These are phyloP conservation scores for Shiraia sp. DNA, from an alignment of 2,329 filamentous ascomycete species.

Conservation along the genomic window DNA sequence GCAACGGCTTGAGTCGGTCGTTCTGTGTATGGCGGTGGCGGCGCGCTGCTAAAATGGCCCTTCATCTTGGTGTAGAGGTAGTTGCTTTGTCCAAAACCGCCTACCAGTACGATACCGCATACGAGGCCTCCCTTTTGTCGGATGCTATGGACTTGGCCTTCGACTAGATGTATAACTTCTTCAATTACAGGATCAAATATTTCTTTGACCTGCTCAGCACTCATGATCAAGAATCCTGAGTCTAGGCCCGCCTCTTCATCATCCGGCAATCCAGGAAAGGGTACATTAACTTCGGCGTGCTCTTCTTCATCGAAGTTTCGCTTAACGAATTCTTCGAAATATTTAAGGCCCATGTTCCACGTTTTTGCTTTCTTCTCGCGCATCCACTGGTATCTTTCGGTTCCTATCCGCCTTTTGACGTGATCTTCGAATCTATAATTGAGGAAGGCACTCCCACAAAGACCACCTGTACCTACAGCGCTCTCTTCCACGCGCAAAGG, in stretches of 20 bases:
- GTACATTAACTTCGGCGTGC: constrained; percentile 75
- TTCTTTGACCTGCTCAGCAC: constrained; percentile 68
- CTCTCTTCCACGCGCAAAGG: constrained; percentile 77
- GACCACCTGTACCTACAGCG: constrained; percentile 75
- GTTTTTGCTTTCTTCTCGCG: constrained; percentile 76
- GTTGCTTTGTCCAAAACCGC: constrained; percentile 79
- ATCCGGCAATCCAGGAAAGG: constrained; percentile 75
- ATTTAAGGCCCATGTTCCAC: constrained; percentile 72
- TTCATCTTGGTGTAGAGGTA: constrained; percentile 73
- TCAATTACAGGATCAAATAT: constrained; percentile 78
- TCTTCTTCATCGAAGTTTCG: constrained; percentile 81
- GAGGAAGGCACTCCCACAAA: constrained; percentile 78
- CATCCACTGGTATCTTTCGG: constrained; percentile 72
- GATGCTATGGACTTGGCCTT: constrained; percentile 51
- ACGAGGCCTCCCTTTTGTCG: constrained; percentile 45
- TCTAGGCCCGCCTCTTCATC: constrained; percentile 76
- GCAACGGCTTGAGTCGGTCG: constrained; percentile 67
- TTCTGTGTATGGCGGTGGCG: constrained; percentile 65
- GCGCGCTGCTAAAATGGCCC: constrained; percentile 62
- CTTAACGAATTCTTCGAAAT: constrained; percentile 85
- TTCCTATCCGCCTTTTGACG: constrained; percentile 68
- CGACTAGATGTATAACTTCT: constrained; percentile 47
- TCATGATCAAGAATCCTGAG: constrained; percentile 76
- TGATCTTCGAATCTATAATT: constrained; percentile 83
- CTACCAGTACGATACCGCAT: constrained; percentile 76